Percentiles rank a stretch among this genome's conserved stretches.
phyloP scores from a whole-genome alignment of 2,329 filamentous ascomycete species.

The Fusarium multiceps region DNA sequence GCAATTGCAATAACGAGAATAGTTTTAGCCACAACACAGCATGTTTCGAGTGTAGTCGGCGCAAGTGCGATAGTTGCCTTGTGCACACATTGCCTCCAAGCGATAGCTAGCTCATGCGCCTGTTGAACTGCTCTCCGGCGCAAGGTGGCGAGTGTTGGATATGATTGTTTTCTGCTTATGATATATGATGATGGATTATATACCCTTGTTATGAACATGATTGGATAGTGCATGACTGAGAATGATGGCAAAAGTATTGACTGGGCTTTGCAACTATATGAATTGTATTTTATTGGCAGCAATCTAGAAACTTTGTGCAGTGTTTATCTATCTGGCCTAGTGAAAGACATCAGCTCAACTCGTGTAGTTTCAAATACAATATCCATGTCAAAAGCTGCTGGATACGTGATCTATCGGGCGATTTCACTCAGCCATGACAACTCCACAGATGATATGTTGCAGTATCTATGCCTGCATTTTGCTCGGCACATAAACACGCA shows the following conservation, averaged over 20 bases:
- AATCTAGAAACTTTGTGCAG: background rate
- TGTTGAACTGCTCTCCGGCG: background rate
- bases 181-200: background rate
- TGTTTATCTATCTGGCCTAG: background rate
- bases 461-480: background rate
- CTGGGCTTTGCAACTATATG: background rate
- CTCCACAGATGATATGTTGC: background rate
- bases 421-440: background rate
- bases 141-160: background rate
- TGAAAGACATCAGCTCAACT: background rate
- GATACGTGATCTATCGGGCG: background rate
- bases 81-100: background rate
- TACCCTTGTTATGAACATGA: background rate
- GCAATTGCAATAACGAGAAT: constrained; percentile 28
- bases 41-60: constrained; percentile 27
- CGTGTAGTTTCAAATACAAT: background rate
- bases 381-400: background rate
- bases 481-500: background rate
- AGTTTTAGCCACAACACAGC: constrained; percentile 4
- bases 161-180: background rate
- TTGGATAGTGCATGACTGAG: background rate
- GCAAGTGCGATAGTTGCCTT: constrained; percentile 13
- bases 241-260: background rate
- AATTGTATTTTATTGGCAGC: background rate
- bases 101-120: background rate